These are phyloP conservation scores for Zizania palustris DNA, from an alignment of 202 grass and related monocot genomes.

Conservation along the genomic window DNA sequence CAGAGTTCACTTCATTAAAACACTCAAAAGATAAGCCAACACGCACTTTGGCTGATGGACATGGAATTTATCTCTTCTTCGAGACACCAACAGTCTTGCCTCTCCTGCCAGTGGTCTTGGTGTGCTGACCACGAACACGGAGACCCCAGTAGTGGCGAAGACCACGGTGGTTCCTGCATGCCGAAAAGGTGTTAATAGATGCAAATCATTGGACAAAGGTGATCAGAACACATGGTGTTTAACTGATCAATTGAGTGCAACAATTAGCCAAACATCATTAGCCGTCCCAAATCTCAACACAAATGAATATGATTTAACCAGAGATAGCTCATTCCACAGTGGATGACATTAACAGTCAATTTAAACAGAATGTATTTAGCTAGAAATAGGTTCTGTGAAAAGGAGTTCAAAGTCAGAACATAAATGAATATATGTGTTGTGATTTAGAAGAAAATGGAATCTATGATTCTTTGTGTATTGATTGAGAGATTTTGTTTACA, in stretches of 20 bases:
- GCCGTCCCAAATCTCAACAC: background rate
- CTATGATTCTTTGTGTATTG: too few relatives aligned
- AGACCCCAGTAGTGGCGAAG: constrained; percentile 92
- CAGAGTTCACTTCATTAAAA: background rate
- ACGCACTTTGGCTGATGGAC: background rate
- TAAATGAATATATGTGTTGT: background rate
- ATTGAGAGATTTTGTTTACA: too few relatives aligned
- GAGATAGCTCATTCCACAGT: background rate
- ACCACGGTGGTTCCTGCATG: constrained; percentile 33
- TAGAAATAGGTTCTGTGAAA: background rate
- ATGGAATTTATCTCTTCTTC: constrained; percentile 74
- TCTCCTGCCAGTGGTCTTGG: constrained; percentile 89
- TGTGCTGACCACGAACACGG: constrained; percentile 91
- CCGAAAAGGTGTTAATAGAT: background rate
- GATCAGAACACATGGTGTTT: too few relatives aligned
- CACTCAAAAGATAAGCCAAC: background rate
- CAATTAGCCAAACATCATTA: too few relatives aligned
- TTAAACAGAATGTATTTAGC: background rate
- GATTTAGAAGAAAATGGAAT: too few relatives aligned
- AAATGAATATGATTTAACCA: background rate
- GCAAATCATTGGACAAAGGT: background rate
- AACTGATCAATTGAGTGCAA: too few relatives aligned
- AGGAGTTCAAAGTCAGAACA: background rate
- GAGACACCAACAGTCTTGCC: constrained; percentile 98
- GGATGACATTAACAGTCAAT: background rate